phyloP scores from a whole-genome alignment of 2,329 filamentous ascomycete species.

The Periconia macrospinosa region DNA sequence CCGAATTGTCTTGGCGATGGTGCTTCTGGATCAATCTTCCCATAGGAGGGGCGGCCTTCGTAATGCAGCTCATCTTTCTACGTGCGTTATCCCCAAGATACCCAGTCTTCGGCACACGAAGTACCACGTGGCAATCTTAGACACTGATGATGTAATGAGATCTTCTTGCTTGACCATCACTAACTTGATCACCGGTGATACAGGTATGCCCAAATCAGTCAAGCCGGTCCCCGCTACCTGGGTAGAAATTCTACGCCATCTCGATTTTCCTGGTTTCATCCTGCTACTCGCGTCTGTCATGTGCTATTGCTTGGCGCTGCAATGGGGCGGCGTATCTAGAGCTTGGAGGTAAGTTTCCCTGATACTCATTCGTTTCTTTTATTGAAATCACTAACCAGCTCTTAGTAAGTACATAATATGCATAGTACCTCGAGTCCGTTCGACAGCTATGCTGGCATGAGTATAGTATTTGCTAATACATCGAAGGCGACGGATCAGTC shows the following conservation, averaged over 20 bases:
- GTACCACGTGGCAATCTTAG: too few species aligned
- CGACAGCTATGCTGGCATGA: too few species aligned
- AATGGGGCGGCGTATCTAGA: constrained; percentile 48
- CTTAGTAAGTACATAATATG: too few species aligned
- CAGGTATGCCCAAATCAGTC: not conserved
- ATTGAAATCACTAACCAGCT: too few species aligned
- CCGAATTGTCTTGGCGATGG: not conserved
- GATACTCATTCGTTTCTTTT: not conserved
- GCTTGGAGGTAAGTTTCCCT: constrained; percentile 28
- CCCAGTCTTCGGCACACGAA: too few species aligned
- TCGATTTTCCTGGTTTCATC: constrained; percentile 42
- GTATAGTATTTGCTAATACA: not conserved
- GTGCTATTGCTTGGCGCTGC: constrained; percentile 45
- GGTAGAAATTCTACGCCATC: constrained; percentile 36
- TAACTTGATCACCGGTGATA: too few species aligned
- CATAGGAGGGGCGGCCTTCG: not conserved
- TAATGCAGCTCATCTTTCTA: not conserved
- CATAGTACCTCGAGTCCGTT: too few species aligned
- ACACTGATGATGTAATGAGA: too few species aligned
- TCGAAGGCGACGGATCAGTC: constrained; percentile 28
- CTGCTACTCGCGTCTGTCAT: constrained; percentile 42
- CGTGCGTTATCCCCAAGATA: too few species aligned
- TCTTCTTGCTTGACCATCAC: too few species aligned
- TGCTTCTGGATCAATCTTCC: not conserved
- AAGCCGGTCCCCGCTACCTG: constrained; percentile 28